Conservation (phyloP, 1,139 yeast species). For the Scheffersomyces titani region DNA sequence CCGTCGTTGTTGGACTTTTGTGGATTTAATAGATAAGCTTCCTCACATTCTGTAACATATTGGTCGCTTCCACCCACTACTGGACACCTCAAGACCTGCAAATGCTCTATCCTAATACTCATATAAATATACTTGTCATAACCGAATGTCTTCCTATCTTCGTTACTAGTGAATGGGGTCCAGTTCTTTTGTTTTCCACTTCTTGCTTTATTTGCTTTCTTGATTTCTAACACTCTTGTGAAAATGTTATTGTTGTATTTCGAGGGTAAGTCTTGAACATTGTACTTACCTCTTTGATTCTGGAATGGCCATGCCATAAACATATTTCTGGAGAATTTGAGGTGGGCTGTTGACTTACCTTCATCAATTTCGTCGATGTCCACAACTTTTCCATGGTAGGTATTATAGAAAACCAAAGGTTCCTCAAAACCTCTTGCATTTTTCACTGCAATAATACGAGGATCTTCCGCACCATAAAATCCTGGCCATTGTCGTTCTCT, state of each 20-base stretch:
- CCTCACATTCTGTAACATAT: constrained; percentile 23
- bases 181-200: constrained; percentile 35
- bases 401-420: constrained; percentile 32
- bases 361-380: neutral
- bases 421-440: constrained; percentile 30
- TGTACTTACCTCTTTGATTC: constrained; percentile 26
- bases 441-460: constrained; percentile 30
- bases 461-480: constrained; percentile 41
- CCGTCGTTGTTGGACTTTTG: constrained; percentile 10
- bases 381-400: constrained; percentile 19
- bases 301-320: constrained; percentile 33
- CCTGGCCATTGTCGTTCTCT: constrained; percentile 14
- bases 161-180: constrained; percentile 36
- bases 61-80: constrained; percentile 6
- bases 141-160: constrained; percentile 14
- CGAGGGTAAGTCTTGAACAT: constrained; percentile 1
- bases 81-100: constrained; percentile 27
- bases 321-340: constrained; percentile 17
- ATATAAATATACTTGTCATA: constrained; percentile 29
- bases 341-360: neutral
- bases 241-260: neutral
- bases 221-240: neutral
- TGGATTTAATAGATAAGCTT: constrained; percentile 21
- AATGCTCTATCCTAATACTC: constrained; percentile 35
- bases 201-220: neutral